These are phyloP conservation scores for Salvia splendens DNA, from an alignment of 257 asterid genomes.

Conservation along the genomic window DNA sequence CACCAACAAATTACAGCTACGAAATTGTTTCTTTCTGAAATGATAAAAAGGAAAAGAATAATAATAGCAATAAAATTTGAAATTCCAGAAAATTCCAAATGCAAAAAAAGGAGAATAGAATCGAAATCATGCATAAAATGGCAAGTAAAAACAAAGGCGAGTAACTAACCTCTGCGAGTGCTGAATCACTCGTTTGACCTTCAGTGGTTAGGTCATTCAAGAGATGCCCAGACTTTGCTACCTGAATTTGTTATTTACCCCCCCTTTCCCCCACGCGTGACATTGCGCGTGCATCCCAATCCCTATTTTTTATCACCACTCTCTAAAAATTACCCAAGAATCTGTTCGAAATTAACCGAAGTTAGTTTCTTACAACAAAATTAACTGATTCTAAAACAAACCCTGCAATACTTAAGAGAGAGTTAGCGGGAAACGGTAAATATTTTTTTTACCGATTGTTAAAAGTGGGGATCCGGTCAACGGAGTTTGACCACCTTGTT, in stretches of 20 bases:
- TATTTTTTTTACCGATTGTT: no score
- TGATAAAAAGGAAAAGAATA: neutral
- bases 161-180: slow-evolving; percentile 47
- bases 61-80: neutral
- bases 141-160: slow-evolving; percentile 53
- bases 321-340: slow-evolving; percentile 2
- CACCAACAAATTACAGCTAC: slow-evolving; percentile 31
- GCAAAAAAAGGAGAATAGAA: slow-evolving; percentile 25
- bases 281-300: slow-evolving; percentile 20
- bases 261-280: slow-evolving; percentile 34
- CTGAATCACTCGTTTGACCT: slow-evolving; percentile 67
- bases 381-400: slow-evolving; percentile 53
- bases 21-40: slow-evolving; percentile 25
- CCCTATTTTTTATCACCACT: neutral
- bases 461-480: slow-evolving; percentile 59
- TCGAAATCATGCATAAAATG: slow-evolving; percentile 21
- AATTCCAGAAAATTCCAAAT: slow-evolving; percentile 18
- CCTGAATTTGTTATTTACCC: slow-evolving; percentile 43
- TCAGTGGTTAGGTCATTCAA: slow-evolving; percentile 35
- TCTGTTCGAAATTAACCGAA: slow-evolving; percentile 18
- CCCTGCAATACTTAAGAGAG: slow-evolving; percentile 27
- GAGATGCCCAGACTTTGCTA: slow-evolving; percentile 39
- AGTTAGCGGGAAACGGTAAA: slow-evolving; percentile 2
- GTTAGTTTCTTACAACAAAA: slow-evolving; percentile 43
- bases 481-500: slow-evolving; percentile 55